Percentiles rank a stretch among this genome's conserved stretches.
These are phyloP conservation scores for Verruconis gallopava DNA, from an alignment of 2,329 filamentous ascomycete genomes.

Conservation along the genomic window DNA sequence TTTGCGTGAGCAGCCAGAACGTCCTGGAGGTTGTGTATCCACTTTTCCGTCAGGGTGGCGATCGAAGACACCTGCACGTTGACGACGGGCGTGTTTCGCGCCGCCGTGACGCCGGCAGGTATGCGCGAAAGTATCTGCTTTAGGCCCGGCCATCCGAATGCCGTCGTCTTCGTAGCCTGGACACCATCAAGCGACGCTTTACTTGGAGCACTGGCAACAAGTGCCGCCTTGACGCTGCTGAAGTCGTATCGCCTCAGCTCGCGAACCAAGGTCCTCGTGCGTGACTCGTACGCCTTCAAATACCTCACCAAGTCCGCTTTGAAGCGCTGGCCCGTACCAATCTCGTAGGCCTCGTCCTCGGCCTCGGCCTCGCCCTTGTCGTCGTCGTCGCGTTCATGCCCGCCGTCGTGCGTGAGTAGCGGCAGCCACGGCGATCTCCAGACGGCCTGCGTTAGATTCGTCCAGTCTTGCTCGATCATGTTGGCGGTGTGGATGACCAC, in stretches of 20 bases:
- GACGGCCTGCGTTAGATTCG: slow-evolving; percentile 72
- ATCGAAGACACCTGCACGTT: slow-evolving; percentile 66
- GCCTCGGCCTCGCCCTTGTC: not conserved
- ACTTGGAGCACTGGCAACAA: slow-evolving; percentile 70
- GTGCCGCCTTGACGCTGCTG: slow-evolving; percentile 49
- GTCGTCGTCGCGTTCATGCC: slow-evolving; percentile 1
- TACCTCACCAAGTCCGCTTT: slow-evolving; percentile 65
- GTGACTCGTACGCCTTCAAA: slow-evolving; percentile 52
- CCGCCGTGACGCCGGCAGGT: slow-evolving; percentile 23
- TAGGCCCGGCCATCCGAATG: slow-evolving; percentile 68
- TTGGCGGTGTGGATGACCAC: slow-evolving; percentile 82
- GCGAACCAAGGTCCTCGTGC: slow-evolving; percentile 42
- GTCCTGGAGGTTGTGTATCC: slow-evolving; percentile 52
- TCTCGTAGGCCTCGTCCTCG: slow-evolving; percentile 11
- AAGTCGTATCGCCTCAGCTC: slow-evolving; percentile 57
- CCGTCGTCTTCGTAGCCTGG: slow-evolving; percentile 34
- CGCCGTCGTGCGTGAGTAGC: slow-evolving; percentile 5
- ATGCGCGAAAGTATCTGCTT: slow-evolving; percentile 45
- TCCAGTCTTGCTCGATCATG: slow-evolving; percentile 80
- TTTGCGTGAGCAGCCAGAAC: slow-evolving; percentile 17
- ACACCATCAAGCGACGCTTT: slow-evolving; percentile 39
- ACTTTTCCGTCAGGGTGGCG: slow-evolving; percentile 61
- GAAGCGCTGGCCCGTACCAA: slow-evolving; percentile 57
- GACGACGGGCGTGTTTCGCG: slow-evolving; percentile 28
- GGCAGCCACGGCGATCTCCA: slow-evolving; percentile 55